Base-by-base conservation (phyloP, 1,139 yeast genomes). In the Candida pseudoviswanathii region DNA sequence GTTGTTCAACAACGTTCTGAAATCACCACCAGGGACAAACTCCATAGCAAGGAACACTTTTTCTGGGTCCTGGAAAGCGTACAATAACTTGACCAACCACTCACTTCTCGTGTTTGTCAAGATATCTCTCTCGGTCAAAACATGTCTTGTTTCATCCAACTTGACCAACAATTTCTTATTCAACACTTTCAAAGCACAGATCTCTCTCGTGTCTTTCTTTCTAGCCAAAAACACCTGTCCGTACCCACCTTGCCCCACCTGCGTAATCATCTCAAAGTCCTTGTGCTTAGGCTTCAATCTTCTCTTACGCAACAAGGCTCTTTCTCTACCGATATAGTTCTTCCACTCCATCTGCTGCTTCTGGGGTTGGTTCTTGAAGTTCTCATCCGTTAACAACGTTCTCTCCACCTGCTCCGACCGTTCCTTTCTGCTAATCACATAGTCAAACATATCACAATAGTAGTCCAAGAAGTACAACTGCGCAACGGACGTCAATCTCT, bases 171-270 rank as follows among this genome's bases (percentile, higher is more conserved):
- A 75, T 61, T 87, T 87, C 68, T 95, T 95, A 67, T 91, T 92
- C 63, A 95, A 80, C 22, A 94, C 89, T 66, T 95, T 95, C 60
- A 95, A 78, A 1, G 99, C 99, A 70, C 97, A 94, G 44, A 95
- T 87, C 69, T 95, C 99, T 58, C 87, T 84, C 4, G 98, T 91
- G 63, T 95, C 99, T 58, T 86, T 86, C 74, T 95, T 95, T 58
- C 94, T 82, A 0, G 99, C 98, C 57, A 95, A 75, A 61, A 89
- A 95, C 16, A 95, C 99, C 71, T 91, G 96, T 25, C 99, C 99
- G 64, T 95, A 95, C 2, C 99, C 99, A 63, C 99, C 99, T 74
- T 95, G 99, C 26, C 99, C 99, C 33, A 95, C 97, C 72, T 95
- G 99, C 2, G 99, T 94, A 54, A 95, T 85, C 77, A 92, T 89